Percentiles rank a stretch among this genome's conserved stretches.
phyloP scores from a whole-genome alignment of 23 red algal species.

The Gracilariopsis chorda region DNA sequence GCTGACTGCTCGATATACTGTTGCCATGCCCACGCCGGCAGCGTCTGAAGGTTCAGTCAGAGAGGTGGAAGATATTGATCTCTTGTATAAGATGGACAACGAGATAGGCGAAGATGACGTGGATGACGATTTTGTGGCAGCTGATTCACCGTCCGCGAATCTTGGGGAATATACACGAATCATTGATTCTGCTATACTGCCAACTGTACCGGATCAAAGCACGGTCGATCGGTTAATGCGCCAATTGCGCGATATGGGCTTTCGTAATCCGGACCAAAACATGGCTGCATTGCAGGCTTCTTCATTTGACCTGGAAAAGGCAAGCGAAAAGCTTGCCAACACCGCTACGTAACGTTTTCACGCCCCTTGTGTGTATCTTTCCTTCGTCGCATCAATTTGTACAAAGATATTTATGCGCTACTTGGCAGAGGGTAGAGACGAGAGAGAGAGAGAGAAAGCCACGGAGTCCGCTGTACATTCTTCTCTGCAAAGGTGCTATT shows the following conservation, averaged over 20 bases:
- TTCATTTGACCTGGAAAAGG: slow-evolving; percentile 34
- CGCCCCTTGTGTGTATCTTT: no score
- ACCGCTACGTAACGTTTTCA: slow-evolving; percentile 1
- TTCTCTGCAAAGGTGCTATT: no score
- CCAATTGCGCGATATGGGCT: slow-evolving; percentile 30
- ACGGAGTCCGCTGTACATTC: no score
- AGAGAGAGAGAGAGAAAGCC: no score
- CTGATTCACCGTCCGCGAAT: not conserved
- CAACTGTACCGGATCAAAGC: not conserved
- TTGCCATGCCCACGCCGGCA: not conserved
- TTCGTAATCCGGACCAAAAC: slow-evolving; percentile 22
- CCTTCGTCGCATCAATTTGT: no score
- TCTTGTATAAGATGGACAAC: not conserved
- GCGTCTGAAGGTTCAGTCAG: not conserved
- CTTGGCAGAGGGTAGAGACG: no score
- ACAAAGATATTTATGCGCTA: no score
- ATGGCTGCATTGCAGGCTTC: slow-evolving; percentile 47
- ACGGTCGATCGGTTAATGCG: slow-evolving; percentile 1
- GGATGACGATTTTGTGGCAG: no score
- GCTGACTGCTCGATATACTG: not conserved
- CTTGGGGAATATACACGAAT: not conserved
- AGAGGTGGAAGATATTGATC: slow-evolving; percentile 20
- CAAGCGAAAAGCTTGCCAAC: slow-evolving; percentile 46
- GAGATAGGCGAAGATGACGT: not conserved
- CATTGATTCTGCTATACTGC: not conserved